Evolutionary conservation across 148 eudicot species (phyloP).

Genomic region (Pharnaceum exiguum): DNA sequence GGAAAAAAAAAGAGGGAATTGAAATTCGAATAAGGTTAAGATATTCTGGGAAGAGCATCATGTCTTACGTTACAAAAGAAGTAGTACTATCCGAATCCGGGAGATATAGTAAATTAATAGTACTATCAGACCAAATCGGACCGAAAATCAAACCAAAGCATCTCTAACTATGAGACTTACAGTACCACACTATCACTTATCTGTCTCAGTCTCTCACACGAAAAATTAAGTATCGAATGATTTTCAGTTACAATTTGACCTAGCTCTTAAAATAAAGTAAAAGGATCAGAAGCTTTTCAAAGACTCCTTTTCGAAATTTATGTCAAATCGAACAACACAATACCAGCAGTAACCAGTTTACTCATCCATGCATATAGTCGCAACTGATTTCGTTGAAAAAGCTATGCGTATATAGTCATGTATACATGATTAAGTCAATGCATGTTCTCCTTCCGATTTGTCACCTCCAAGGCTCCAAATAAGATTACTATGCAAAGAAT

Average conservation of each 20-base stretch:
- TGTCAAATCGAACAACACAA: constrained; percentile 6
- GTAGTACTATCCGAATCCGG: no score
- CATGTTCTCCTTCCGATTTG: constrained; percentile 7
- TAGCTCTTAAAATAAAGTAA: background rate
- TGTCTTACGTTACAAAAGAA: no score
- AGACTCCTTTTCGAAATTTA: constrained; percentile 9
- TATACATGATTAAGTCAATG: no score
- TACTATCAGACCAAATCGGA: no score
- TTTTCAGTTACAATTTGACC: background rate
- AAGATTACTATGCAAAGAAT: background rate
- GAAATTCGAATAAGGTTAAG: no score
- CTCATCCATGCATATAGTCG: constrained; percentile 11
- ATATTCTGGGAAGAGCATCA: no score
- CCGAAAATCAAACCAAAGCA: background rate
- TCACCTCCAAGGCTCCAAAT: background rate
- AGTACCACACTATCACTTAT: no score
- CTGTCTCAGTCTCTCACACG: background rate
- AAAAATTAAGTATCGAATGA: constrained; percentile 5
- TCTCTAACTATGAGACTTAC: background rate
- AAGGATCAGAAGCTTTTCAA: constrained; percentile 1
- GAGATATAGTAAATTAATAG: no score
- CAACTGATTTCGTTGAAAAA: constrained; percentile 7
- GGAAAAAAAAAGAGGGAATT: no score
- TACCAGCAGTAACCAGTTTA: background rate
- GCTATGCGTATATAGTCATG: constrained; percentile 3